phyloP scores from a whole-genome alignment of 805 yeast genomes.

The Candida cerambycidarum region DNA sequence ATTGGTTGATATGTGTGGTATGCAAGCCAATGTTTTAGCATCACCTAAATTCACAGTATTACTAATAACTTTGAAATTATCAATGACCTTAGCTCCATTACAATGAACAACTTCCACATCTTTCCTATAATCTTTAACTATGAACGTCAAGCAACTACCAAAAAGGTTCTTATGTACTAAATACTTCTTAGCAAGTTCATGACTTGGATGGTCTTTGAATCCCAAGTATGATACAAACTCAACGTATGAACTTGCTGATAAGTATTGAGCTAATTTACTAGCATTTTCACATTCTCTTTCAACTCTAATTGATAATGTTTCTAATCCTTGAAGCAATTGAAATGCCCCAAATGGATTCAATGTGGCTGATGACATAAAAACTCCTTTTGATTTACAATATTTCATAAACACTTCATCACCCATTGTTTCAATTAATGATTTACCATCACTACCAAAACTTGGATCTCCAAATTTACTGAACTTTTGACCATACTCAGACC shows the following conservation, averaged over 20 bases:
- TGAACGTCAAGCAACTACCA: conserved; percentile 88
- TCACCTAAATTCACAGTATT: conserved; percentile 90
- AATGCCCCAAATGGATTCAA: conserved; percentile 84
- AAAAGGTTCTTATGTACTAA: conserved; percentile 55
- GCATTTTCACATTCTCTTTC: conserved; percentile 84
- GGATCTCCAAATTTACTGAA: conserved; percentile 82
- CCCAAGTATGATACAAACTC: conserved; percentile 94
- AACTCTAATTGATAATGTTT: conserved; percentile 68
- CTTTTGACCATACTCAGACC: conserved; percentile 54
- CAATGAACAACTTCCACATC: conserved; percentile 59
- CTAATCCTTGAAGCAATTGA: conserved; percentile 70
- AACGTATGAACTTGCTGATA: conserved; percentile 70
- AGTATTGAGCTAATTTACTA: conserved; percentile 68
- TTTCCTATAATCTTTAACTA: conserved; percentile 61
- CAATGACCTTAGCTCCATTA: conserved; percentile 67
- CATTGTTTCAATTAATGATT: conserved; percentile 83
- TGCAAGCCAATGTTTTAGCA: conserved; percentile 78
- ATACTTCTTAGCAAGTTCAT: conserved; percentile 80
- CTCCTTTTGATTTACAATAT: conserved; percentile 74
- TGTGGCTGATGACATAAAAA: conserved; percentile 89
- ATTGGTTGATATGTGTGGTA: conserved; percentile 88
- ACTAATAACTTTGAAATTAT: conserved; percentile 68
- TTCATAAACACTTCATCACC: conserved; percentile 75
- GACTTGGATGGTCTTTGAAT: conserved; percentile 70
- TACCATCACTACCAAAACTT: conserved; percentile 86